phyloP scores from a whole-genome alignment of 1,139 yeast genomes.

The Candida frijolesensis region DNA sequence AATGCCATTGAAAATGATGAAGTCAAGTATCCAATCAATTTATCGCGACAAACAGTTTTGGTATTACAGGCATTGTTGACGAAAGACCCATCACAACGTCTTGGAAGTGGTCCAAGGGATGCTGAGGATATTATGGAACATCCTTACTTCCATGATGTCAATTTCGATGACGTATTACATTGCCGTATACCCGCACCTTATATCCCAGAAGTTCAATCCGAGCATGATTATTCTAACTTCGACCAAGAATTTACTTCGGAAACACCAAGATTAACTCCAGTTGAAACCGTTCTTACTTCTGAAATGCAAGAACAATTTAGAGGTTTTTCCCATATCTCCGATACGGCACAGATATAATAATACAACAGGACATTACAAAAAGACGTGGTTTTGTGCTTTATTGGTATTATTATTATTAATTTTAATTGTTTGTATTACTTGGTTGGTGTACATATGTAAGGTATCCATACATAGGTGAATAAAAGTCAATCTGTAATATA shows the following conservation, averaged over 20 bases:
- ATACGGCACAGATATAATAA: constrained; percentile 53
- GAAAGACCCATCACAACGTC: constrained; percentile 80
- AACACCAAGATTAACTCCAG: constrained; percentile 93
- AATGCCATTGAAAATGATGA: constrained; percentile 97
- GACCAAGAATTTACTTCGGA: constrained; percentile 95
- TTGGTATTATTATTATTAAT: not conserved
- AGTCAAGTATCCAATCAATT: constrained; percentile 95
- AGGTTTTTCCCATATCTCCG: constrained; percentile 90
- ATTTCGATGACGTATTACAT: constrained; percentile 82
- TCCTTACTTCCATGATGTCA: constrained; percentile 86
- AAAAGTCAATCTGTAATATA: not conserved
- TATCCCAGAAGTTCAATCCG: constrained; percentile 76
- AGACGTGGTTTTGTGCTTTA: not conserved
- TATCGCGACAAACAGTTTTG: constrained; percentile 96
- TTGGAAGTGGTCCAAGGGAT: constrained; percentile 86
- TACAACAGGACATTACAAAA: not conserved
- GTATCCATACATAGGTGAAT: not conserved
- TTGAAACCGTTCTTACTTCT: constrained; percentile 81
- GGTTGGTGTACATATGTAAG: not conserved
- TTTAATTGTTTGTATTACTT: not conserved
- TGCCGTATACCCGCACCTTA: constrained; percentile 83
- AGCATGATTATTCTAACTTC: constrained; percentile 90
- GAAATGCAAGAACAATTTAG: constrained; percentile 95
- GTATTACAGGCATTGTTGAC: constrained; percentile 87
- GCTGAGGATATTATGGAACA: constrained; percentile 95